These are phyloP conservation scores for Talaromyces sp. DNA, from an alignment of 2,329 filamentous ascomycete genomes.

Conservation along the genomic window DNA sequence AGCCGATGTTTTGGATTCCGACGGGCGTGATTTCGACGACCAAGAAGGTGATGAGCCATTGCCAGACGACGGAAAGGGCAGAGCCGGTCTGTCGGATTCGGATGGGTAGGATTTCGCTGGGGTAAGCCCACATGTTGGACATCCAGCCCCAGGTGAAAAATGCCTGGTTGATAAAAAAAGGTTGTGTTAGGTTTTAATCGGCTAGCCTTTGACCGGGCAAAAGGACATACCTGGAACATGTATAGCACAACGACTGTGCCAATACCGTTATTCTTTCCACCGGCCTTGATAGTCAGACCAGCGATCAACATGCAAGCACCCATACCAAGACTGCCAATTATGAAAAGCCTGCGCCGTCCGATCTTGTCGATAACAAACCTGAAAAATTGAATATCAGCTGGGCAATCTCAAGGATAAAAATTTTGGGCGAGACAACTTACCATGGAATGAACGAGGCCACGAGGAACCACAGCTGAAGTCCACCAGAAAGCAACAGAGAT, in stretches of 20 bases:
- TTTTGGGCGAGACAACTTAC: background rate
- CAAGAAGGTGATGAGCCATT: constrained; percentile 14
- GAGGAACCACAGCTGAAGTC: constrained; percentile 41
- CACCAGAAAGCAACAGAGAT: constrained; percentile 40
- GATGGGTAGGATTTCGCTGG: constrained; percentile 13
- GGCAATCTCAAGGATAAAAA: background rate
- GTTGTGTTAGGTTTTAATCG: background rate
- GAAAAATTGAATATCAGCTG: constrained; percentile 35
- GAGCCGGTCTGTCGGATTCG: constrained; percentile 10
- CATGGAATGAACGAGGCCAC: constrained; percentile 13
- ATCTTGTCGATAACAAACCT: constrained; percentile 45
- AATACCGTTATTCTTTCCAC: constrained; percentile 12
- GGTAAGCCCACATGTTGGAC: constrained; percentile 14
- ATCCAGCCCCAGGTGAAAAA: constrained; percentile 16
- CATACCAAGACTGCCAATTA: constrained; percentile 63
- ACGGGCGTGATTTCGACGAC: constrained; percentile 38
- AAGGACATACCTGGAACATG: constrained; percentile 12
- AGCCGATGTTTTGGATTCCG: constrained; percentile 31
- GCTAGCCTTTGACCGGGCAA: background rate
- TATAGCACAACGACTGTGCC: constrained; percentile 11
- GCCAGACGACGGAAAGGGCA: constrained; percentile 13
- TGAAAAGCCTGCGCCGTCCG: constrained; percentile 63
- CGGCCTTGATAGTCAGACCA: constrained; percentile 11
- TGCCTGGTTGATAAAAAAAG: background rate
- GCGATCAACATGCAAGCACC: constrained; percentile 13